phyloP scores from a whole-genome alignment of 768 basidiomycete species.

The Tricholoma furcatifolium region DNA sequence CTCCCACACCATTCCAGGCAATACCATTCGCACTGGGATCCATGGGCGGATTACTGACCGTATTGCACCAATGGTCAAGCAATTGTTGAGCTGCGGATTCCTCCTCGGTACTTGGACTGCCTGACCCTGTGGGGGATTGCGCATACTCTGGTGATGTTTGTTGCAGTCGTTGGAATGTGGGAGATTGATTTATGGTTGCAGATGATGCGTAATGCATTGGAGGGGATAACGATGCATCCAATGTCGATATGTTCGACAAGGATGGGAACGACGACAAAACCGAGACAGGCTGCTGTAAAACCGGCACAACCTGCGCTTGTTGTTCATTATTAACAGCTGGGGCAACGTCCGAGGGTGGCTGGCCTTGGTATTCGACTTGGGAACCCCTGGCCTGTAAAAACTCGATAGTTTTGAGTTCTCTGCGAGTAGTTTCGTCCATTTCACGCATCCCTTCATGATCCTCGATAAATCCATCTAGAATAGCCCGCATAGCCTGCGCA shows the following conservation, averaged over 20 bases:
- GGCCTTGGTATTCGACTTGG: conserved; percentile 41
- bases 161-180: conserved; percentile 62
- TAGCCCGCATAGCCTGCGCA: conserved; percentile 70
- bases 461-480: conserved; percentile 75
- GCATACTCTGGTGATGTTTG: conserved; percentile 46
- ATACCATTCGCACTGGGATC: conserved; percentile 50
- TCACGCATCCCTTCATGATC: conserved; percentile 66
- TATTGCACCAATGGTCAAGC: conserved; percentile 83
- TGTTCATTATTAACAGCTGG: conserved; percentile 29
- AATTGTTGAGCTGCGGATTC: conserved; percentile 75
- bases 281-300: conserved; percentile 41
- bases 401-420: conserved; percentile 84
- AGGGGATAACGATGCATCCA: conserved; percentile 24
- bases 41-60: conserved; percentile 65
- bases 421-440: conserved; percentile 77
- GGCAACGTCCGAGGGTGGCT: conserved; percentile 26
- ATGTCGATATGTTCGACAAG: conserved; percentile 25
- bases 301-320: conserved; percentile 52
- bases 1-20: conserved; percentile 61
- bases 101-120: conserved; percentile 74
- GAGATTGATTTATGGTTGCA: conserved; percentile 40
- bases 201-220: conserved; percentile 24
- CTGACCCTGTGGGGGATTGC: conserved; percentile 60
- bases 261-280: conserved; percentile 34
- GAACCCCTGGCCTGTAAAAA: conserved; percentile 72